Conservation (phyloP, 805 yeast species). For the Wickerhamomyces hampshirensis region DNA sequence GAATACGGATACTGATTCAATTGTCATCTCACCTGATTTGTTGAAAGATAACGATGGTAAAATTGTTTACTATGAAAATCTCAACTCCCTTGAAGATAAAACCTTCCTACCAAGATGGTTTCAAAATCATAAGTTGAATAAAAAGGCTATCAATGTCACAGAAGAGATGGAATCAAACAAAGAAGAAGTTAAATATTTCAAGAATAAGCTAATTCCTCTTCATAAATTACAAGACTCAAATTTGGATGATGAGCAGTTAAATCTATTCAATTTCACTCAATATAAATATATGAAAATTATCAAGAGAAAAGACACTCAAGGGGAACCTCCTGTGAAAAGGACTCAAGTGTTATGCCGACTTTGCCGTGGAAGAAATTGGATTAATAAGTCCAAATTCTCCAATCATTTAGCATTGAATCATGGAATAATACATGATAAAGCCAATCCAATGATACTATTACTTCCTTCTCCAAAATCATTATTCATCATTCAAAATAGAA, state of each 20-base stretch:
- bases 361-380: constrained; percentile 25
- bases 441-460: constrained; percentile 1
- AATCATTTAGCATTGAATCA: constrained; percentile 22
- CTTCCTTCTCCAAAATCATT: constrained; percentile 17
- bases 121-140: constrained; percentile 16
- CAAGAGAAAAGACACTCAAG: no score
- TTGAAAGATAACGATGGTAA: constrained; percentile 7
- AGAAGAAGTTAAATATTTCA: not conserved
- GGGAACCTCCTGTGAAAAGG: not conserved
- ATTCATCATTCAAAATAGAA: constrained; percentile 8
- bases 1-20: not conserved
- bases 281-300: not conserved
- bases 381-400: constrained; percentile 8
- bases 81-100: constrained; percentile 9
- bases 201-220: no score
- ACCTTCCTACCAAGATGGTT: constrained; percentile 20
- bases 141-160: not conserved
- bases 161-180: no score
- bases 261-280: not conserved
- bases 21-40: not conserved
- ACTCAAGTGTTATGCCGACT: constrained; percentile 21
- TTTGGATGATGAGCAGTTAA: not conserved
- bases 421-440: constrained; percentile 20
- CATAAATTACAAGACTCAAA: no score
- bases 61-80: constrained; percentile 12